Conservation (phyloP, 75 land plant genomes). For the Pinus tabuliformis region DNA sequence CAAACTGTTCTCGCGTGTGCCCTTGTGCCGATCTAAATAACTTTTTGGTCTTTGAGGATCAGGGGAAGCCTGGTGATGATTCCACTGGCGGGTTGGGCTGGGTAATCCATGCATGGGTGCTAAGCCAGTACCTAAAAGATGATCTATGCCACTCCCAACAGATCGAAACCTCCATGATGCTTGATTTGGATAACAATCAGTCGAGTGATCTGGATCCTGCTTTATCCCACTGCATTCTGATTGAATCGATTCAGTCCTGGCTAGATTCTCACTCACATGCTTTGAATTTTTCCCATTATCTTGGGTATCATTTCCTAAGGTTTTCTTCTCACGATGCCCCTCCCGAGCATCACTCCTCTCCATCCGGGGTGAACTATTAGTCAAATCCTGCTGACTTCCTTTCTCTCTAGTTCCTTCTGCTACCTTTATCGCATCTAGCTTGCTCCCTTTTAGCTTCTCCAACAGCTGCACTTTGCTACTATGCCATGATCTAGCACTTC, state of each 20-base stretch:
- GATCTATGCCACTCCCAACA: slow-evolving; percentile 5
- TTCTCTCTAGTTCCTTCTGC: slow-evolving; percentile 9
- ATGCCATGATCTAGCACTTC: slow-evolving; percentile 14
- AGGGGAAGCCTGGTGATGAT: slow-evolving; percentile 16
- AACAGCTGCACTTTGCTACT: slow-evolving; percentile 4
- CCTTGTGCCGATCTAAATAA: slow-evolving; percentile 28
- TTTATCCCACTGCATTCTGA: slow-evolving; percentile 14
- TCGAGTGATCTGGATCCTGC: slow-evolving; percentile 11
- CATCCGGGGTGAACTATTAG: neutral
- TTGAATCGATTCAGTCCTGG: slow-evolving; percentile 4
- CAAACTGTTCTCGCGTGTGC: slow-evolving; percentile 48
- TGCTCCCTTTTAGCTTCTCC: slow-evolving; percentile 6
- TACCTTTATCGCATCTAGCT: neutral
- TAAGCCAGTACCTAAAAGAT: slow-evolving; percentile 6
- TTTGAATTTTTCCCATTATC: slow-evolving; percentile 12
- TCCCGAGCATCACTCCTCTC: slow-evolving; percentile 12
- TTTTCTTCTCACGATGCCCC: slow-evolving; percentile 7
- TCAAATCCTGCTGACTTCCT: slow-evolving; percentile 1
- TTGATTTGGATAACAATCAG: slow-evolving; percentile 11
- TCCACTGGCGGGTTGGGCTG: slow-evolving; percentile 48
- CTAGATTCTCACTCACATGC: slow-evolving; percentile 10
- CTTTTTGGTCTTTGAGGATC: slow-evolving; percentile 40
- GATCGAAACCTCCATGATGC: slow-evolving; percentile 17
- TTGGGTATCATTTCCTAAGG: slow-evolving; percentile 7
- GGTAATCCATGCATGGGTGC: slow-evolving; percentile 14